Conservation (phyloP, 257 asterid genomes). For the Nicotiana knightiana region DNA sequence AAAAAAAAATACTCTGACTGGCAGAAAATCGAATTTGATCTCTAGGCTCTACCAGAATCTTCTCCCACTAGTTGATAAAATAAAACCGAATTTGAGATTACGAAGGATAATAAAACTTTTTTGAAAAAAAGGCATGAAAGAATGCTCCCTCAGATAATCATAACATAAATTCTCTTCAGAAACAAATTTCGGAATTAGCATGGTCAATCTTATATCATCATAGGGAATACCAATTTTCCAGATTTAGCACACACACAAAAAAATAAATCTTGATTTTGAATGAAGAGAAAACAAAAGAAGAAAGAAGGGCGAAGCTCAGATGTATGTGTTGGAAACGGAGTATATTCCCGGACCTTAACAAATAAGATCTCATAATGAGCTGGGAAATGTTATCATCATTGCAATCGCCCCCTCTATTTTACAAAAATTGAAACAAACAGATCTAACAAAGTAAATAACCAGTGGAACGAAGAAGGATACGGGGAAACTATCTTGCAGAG, state of each 20-base stretch:
- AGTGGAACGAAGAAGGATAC: background rate
- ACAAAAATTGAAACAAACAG: background rate
- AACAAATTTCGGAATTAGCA: constrained; percentile 21
- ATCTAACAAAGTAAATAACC: background rate
- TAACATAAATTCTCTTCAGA: constrained; percentile 6
- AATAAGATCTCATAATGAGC: constrained; percentile 57
- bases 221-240: constrained; percentile 6
- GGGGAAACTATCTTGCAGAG: background rate
- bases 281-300: background rate
- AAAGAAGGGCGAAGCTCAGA: constrained; percentile 12
- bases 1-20: no score
- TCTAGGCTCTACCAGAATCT: no score
- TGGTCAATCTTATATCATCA: constrained; percentile 17
- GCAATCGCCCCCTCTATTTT: background rate
- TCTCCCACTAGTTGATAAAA: no score
- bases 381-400: constrained; percentile 50
- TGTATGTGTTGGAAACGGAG: constrained; percentile 20
- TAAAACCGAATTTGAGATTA: no score
- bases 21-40: no score
- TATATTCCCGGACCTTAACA: constrained; percentile 30
- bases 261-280: background rate
- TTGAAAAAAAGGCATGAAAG: background rate
- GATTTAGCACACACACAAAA: background rate
- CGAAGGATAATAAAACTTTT: background rate
- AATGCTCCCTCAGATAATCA: constrained; percentile 10